Evolutionary conservation across 83 land plant species (phyloP).

Genomic region (Picea engelmannii): DNA sequence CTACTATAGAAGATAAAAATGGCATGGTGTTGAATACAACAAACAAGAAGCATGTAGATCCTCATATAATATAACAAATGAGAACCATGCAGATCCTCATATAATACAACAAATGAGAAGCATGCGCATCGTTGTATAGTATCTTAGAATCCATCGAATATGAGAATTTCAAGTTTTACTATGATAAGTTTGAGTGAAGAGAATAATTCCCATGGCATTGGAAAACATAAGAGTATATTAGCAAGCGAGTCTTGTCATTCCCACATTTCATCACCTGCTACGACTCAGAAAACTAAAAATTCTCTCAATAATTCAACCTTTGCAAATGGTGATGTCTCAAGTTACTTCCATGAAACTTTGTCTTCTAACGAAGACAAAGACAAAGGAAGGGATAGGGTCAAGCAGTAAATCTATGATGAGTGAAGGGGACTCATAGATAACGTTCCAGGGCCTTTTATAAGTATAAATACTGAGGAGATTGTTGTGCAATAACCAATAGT

Average conservation of each 20-base stretch:
- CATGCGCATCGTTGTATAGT: conserved; percentile 19
- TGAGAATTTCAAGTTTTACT: conserved; percentile 38
- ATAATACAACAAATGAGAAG: conserved; percentile 26
- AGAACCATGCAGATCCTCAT: conserved; percentile 25
- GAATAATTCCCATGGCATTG: conserved; percentile 28
- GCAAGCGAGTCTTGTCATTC: conserved; percentile 23
- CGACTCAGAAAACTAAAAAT: conserved; percentile 6
- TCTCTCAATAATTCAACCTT: conserved; percentile 39
- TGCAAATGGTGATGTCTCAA: conserved; percentile 9
- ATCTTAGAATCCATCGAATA: conserved; percentile 24
- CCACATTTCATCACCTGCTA: conserved; percentile 13
- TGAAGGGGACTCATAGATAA: conserved; percentile 18
- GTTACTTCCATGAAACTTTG: neutral
- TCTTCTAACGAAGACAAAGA: neutral
- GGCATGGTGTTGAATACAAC: conserved; percentile 40
- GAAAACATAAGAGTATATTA: conserved; percentile 25
- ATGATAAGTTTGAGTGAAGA: conserved; percentile 53
- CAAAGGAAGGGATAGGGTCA: conserved; percentile 15
- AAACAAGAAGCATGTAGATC: conserved; percentile 26
- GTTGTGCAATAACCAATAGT: conserved; percentile 82
- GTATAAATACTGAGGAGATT: conserved; percentile 40
- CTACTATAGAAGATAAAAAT: conserved; percentile 30
- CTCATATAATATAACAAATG: conserved; percentile 17
- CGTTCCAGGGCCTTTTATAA: conserved; percentile 41
- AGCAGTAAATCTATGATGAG: neutral